A percentile compares a stretch with the other conserved stretches of the same genome.
Conservation (phyloP, 2,329 filamentous ascomycete genomes). For the Hypoxylon sp. region DNA sequence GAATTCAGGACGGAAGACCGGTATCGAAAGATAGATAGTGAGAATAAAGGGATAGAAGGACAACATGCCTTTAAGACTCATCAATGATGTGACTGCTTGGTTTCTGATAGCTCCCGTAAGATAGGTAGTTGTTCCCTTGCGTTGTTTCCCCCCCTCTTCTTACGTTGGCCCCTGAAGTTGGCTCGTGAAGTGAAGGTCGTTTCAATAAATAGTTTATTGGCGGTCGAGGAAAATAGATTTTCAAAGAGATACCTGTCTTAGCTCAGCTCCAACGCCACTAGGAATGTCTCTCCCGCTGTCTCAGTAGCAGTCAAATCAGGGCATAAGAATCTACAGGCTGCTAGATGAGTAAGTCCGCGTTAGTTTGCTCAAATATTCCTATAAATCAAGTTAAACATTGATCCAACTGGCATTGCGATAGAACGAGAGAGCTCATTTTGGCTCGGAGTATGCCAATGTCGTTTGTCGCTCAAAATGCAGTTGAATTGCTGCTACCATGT, state of each 20-base stretch:
- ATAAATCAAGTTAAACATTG: background rate
- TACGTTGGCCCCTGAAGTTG: background rate
- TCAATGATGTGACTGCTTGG: background rate
- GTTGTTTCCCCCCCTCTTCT: no score
- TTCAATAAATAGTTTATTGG: no score
- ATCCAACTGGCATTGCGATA: conserved; percentile 1
- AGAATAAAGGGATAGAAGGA: background rate
- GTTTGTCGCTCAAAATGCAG: conserved; percentile 9
- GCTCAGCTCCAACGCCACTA: background rate
- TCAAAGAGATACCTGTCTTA: no score
- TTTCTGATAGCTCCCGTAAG: background rate
- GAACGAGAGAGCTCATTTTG: background rate
- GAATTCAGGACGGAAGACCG: background rate
- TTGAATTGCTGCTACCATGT: no score
- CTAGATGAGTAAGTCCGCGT: background rate
- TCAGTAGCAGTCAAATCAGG: background rate
- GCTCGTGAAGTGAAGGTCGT: no score
- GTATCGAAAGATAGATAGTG: background rate
- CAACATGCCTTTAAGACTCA: background rate
- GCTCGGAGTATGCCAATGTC: background rate
- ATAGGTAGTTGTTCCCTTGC: background rate
- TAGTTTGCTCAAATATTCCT: background rate
- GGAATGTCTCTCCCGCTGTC: background rate
- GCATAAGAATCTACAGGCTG: background rate
- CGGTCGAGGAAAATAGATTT: no score